Evolutionary conservation across 495 filamentous ascomycete genomes (phyloP).

Genomic region (Aspergillus sclerotiicarbonarius): DNA sequence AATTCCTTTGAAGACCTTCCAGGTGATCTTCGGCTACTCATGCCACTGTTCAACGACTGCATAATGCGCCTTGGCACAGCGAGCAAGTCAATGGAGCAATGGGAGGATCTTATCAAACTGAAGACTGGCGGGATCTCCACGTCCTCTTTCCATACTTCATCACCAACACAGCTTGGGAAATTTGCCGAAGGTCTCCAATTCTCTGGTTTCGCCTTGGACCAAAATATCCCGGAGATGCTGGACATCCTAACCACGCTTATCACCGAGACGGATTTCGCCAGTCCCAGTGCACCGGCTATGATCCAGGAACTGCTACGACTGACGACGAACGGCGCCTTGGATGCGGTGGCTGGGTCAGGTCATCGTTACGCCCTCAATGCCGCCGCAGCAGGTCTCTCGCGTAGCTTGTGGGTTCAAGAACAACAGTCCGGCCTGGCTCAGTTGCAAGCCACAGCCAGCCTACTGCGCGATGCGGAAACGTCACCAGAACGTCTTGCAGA

Average conservation of each 20-base stretch:
- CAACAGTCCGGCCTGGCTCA: conserved; percentile 84
- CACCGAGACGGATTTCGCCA: conserved; percentile 84
- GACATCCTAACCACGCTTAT: conserved; percentile 77
- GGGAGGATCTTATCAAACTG: conserved; percentile 92
- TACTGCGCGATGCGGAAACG: conserved; percentile 54
- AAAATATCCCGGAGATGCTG: conserved; percentile 88
- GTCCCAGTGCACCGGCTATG: conserved; percentile 71
- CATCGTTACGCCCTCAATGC: conserved; percentile 80
- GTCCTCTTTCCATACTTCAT: conserved; percentile 72
- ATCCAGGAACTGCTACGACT: conserved; percentile 83
- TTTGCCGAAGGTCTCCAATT: conserved; percentile 80
- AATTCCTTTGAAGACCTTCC: conserved; percentile 77
- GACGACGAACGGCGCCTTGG: conserved; percentile 84
- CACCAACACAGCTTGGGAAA: conserved; percentile 64
- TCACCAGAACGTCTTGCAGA: conserved; percentile 63
- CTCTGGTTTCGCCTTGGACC: conserved; percentile 80
- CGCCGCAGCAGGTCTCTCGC: conserved; percentile 75
- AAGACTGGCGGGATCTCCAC: conserved; percentile 92
- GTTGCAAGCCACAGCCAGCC: conserved; percentile 74
- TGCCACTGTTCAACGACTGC: conserved; percentile 88
- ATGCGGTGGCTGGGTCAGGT: conserved; percentile 82
- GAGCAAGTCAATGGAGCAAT: conserved; percentile 83
- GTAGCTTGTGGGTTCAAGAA: conserved; percentile 67
- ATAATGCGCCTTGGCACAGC: conserved; percentile 91
- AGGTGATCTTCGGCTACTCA: conserved; percentile 75